Conservation (phyloP, 2,329 filamentous ascomycete genomes). For the Fusarium sp. region DNA sequence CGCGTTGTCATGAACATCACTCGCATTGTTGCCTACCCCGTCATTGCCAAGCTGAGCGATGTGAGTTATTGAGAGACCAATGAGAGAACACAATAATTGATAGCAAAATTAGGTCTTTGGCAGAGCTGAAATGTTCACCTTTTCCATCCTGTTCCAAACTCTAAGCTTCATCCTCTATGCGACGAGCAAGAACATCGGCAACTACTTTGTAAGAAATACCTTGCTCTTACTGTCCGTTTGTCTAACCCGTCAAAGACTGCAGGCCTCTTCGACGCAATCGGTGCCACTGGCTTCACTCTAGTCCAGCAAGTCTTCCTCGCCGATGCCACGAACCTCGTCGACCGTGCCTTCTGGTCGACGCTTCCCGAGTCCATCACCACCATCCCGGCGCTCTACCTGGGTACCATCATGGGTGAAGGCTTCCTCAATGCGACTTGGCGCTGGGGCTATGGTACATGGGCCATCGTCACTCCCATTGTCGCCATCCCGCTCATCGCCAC, state of each 20-base stretch:
- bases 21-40: neutral
- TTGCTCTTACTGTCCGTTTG: neutral
- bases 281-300: neutral
- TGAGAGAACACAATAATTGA: rapidly evolving
- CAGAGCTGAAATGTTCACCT: neutral
- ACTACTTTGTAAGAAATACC: neutral
- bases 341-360: neutral
- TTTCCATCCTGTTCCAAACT: neutral
- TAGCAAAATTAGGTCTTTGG: neutral
- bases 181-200: neutral
- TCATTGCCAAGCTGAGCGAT: neutral
- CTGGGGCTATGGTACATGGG: neutral
- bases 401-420: neutral
- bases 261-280: neutral
- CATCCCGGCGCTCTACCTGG: neutral
- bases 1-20: neutral
- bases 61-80: neutral
- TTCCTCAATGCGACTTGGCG: neutral
- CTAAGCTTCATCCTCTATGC: neutral
- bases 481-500: neutral
- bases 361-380: neutral
- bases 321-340: neutral
- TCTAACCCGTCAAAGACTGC: neutral
- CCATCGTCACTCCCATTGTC: neutral
- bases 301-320: neutral